Conservation (phyloP, 2,329 filamentous ascomycete species). For the Epichloe coenophiala region DNA sequence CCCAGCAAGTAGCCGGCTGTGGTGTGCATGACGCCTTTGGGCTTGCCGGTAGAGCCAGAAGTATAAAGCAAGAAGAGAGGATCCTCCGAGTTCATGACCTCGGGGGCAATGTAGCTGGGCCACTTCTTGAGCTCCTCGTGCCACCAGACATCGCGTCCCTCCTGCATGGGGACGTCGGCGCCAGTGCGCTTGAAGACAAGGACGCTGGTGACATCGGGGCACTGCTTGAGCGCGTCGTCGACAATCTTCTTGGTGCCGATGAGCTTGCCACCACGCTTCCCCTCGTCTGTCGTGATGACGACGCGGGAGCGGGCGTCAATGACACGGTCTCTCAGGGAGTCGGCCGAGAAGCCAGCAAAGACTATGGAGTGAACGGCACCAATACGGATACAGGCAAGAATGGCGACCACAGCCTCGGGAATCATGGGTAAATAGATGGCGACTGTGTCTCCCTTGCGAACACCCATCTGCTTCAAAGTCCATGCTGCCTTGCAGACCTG, state of each 20-base stretch:
- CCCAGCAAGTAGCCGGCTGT: slow-evolving; percentile 92
- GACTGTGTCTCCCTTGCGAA: slow-evolving; percentile 93
- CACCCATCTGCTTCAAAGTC: slow-evolving; percentile 86
- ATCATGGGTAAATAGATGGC: slow-evolving; percentile 99
- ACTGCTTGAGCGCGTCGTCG: slow-evolving; percentile 92
- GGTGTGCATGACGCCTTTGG: slow-evolving; percentile 97
- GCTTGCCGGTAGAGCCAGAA: slow-evolving; percentile 94
- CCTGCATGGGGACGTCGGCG: slow-evolving; percentile 79
- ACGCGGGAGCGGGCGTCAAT: slow-evolving; percentile 82
- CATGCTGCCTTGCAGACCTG: slow-evolving; percentile 81
- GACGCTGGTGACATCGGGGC: slow-evolving; percentile 72
- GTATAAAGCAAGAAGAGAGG: slow-evolving; percentile 97
- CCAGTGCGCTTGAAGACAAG: slow-evolving; percentile 94
- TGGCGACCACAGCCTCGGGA: slow-evolving; percentile 81
- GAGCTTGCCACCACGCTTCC: slow-evolving; percentile 91
- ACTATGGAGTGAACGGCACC: slow-evolving; percentile 95
- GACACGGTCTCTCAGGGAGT: slow-evolving; percentile 90
- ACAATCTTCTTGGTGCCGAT: slow-evolving; percentile 99
- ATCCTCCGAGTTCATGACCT: slow-evolving; percentile 84
- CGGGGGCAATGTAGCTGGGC: slow-evolving; percentile 76
- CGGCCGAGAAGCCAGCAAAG: slow-evolving; percentile 93
- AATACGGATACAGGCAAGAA: slow-evolving; percentile 83
- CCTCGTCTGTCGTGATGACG: slow-evolving; percentile 94
- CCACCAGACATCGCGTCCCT: slow-evolving; percentile 91
- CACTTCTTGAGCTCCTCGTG: slow-evolving; percentile 97